Base-by-base conservation (phyloP, 2,329 filamentous ascomycete species). In the Cercospora sojina region DNA sequence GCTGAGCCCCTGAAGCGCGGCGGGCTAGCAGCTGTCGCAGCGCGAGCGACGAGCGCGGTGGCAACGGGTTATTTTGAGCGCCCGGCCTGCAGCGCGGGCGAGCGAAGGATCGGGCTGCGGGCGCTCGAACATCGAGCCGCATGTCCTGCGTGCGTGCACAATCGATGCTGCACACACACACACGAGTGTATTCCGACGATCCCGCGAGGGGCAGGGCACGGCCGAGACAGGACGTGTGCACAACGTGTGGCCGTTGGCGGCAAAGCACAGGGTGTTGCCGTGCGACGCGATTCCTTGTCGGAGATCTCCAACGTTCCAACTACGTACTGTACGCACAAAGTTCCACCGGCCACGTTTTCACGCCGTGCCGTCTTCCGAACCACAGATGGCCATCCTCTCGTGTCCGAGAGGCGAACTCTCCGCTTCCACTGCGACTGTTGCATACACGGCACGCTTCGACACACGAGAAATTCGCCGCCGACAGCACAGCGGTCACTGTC, bases 271-370 rank as follows among this genome's bases (percentile, higher is more conserved):
- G 18, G 20, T 23, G 43, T 49, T 49, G 43, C 43, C 10, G 18
- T 47, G 41, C 41, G 20, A 23, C 20, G 18, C 10, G 13, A 23
- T 49, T 25, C 43, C 43, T 49, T 49, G 43, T 49, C 43, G 43
- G 43, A 49, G 43, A 49, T 49, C 43, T 49, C 43, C 23, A 49
- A 49, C 43, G 43, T 49, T 23, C n/a, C n/a, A n/a, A n/a, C n/a
- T n/a, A n/a, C n/a, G n/a, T n/a, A n/a, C n/a, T n/a, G n/a, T n/a
- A n/a, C n/a, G n/a, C n/a, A n/a, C n/a, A 59, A 38, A 59, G 56
- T 59, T 59, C 31, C 56, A 38, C 27, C 31, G 56, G 3, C 56
- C 56, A 59, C 56, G 56, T 59, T 59, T 38, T 38, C 56, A 35
- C 20, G 43, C 43, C 43, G 43, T 49, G 43, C 43, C 43, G 43